These are phyloP conservation scores for Neocatenulostroma microsporum DNA, from an alignment of 2,329 filamentous ascomycete genomes.

Conservation along the genomic window DNA sequence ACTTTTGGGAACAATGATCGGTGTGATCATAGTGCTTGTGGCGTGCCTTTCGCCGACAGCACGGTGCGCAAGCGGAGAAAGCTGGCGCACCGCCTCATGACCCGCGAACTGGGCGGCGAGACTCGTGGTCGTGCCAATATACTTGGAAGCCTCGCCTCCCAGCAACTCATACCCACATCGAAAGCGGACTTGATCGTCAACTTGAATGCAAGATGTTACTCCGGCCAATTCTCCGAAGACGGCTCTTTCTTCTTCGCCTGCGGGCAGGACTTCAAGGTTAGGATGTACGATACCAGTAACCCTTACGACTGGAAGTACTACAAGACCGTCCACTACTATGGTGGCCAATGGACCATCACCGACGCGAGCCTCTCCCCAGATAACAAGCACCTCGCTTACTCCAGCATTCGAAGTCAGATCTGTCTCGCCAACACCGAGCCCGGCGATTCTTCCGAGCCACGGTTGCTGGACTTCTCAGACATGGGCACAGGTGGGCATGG, in stretches of 20 bases:
- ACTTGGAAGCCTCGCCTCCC: constrained; percentile 55
- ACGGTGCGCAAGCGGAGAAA: constrained; percentile 50
- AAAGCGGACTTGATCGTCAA: constrained; percentile 80
- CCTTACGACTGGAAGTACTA: constrained; percentile 95
- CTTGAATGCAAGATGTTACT: constrained; percentile 80
- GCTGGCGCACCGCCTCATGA: constrained; percentile 63
- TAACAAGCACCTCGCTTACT: constrained; percentile 86
- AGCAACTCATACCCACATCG: constrained; percentile 70
- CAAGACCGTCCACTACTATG: constrained; percentile 87
- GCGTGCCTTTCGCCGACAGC: constrained; percentile 23
- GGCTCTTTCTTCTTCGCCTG: constrained; percentile 96
- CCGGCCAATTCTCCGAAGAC: constrained; percentile 92
- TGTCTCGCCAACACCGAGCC: constrained; percentile 84
- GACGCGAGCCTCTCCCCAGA: constrained; percentile 87
- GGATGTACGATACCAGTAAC: constrained; percentile 96
- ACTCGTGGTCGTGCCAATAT: constrained; percentile 49
- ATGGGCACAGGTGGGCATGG: constrained; percentile 34
- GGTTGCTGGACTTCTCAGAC: constrained; percentile 64
- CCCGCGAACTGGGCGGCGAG: constrained; percentile 71
- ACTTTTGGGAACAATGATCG: constrained; percentile 64
- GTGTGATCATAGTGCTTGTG: constrained; percentile 42
- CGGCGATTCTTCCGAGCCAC: constrained; percentile 69
- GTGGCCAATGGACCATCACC: constrained; percentile 91
- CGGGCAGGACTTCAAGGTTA: constrained; percentile 85
- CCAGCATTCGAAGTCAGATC: constrained; percentile 75